Base-by-base conservation (phyloP, 1,284 basidiomycete species). In the Ceratobasidium sp. region DNA sequence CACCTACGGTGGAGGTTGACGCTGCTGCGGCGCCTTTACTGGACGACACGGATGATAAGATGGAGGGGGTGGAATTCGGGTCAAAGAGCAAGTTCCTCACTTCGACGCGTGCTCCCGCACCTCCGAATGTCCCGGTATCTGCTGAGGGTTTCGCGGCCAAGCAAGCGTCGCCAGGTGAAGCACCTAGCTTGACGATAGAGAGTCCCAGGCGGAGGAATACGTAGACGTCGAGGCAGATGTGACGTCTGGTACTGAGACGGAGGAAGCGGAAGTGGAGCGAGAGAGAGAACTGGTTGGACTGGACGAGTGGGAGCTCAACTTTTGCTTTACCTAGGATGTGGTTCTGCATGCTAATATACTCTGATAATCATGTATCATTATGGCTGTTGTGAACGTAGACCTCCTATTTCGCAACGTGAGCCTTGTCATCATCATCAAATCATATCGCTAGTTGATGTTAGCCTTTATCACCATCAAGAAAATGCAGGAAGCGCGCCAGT, bases 281-380 rank as follows among this genome's bases (percentile, higher is more conserved):
- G 64, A 20, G 13, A 33, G 31, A 20, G 64, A 51, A 2, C 23
- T 66, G 20, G 64, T 23, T n/a, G 64, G n/a, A 17, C 26, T 66
- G 64, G 33, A 51, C 17, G 31, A 66, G 8, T 66, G 64, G 64
- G 47, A 66, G 31, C 13, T 66, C 20, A 47, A 66, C 33, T 66
- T 66, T 20, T 66, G 61, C 39, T 35, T n/a, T 20, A 26, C 35
- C 20, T 63, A n/a, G 39, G 33, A 10, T 58, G 31, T 13, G 28
- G 2, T 28, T 35, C 33, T 33, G 28, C 17, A 17, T 31, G 10
- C 33, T 58, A 58, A 45, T 45, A 45, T 7, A 45, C 42, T 7
- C 42, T 45, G n/a, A 20, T 13, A 13, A 53, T 33, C 23, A 17
- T 58, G 53, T 58, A 33, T 58, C 26, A 23, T 53, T 53, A 53